Evolutionary conservation across 129 eudicot species (phyloP).

Genomic region (Solidago caesia): DNA sequence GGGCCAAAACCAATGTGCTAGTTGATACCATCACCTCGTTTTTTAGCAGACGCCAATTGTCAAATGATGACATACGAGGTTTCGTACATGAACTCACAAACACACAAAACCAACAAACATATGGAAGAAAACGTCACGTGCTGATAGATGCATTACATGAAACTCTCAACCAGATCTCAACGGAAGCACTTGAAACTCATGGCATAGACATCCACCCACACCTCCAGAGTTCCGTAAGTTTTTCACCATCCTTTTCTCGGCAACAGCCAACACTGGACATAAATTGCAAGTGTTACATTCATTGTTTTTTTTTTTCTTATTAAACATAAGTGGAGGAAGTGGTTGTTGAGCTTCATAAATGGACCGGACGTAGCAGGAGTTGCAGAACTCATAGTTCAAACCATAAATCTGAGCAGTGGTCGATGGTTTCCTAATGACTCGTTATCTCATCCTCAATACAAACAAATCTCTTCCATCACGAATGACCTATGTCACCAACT

Average conservation of each 20-base stretch:
- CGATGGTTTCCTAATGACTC: background rate
- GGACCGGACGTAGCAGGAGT: background rate
- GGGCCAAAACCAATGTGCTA: conserved; percentile 51
- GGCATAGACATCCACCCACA: conserved; percentile 43
- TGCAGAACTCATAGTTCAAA: background rate
- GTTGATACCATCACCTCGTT: conserved; percentile 31
- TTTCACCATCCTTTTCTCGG: background rate
- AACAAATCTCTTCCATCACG: background rate
- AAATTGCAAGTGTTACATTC: too few species aligned
- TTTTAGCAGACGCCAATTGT: background rate
- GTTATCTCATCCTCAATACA: background rate
- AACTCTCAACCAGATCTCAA: conserved; percentile 49
- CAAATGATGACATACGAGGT: conserved; percentile 32
- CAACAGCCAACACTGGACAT: too few species aligned
- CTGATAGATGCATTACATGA: conserved; percentile 34
- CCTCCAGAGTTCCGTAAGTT: conserved; percentile 46
- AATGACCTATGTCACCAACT: background rate
- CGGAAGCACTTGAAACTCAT: conserved; percentile 36
- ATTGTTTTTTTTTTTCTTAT: too few species aligned
- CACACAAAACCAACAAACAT: conserved; percentile 16
- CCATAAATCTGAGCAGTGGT: background rate
- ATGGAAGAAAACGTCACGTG: conserved; percentile 22
- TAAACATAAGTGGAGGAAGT: background rate
- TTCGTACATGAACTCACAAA: conserved; percentile 35
- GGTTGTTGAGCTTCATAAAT: background rate